A percentile compares a stretch with the other conserved stretches of the same genome.
These are phyloP conservation scores for Fusarium sp. DNA, from an alignment of 2,329 filamentous ascomycete species.

Conservation along the genomic window DNA sequence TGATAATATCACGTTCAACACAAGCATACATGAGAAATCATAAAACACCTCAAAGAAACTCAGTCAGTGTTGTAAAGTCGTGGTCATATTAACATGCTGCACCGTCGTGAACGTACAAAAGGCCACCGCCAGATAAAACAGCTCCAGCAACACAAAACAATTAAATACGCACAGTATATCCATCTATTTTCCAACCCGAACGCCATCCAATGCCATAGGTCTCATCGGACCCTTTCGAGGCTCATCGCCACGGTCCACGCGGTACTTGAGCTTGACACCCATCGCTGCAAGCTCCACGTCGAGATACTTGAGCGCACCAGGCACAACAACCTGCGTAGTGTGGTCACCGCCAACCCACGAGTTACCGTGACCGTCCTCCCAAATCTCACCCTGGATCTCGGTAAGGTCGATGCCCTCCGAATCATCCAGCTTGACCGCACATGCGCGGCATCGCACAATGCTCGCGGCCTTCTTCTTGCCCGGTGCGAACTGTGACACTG, in stretches of 20 bases:
- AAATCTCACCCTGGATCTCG: conserved; percentile 78
- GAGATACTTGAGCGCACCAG: conserved; percentile 90
- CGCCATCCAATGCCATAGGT: conserved; percentile 53
- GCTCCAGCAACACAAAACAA: conserved; percentile 37
- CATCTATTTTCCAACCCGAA: conserved; percentile 49
- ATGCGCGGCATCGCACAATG: conserved; percentile 83
- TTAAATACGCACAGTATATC: conserved; percentile 32
- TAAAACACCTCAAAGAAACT: neutral
- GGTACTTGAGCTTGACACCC: conserved; percentile 94
- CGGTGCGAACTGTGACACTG: conserved; percentile 72
- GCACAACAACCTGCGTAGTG: conserved; percentile 91
- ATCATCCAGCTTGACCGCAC: conserved; percentile 73
- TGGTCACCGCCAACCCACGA: conserved; percentile 91
- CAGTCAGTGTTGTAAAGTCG: conserved; percentile 24
- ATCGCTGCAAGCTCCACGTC: conserved; percentile 97
- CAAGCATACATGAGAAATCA: neutral
- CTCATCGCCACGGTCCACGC: conserved; percentile 73
- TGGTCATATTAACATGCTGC: conserved; percentile 39
- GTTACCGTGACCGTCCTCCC: conserved; percentile 90
- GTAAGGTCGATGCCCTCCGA: conserved; percentile 69
- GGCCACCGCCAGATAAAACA: conserved; percentile 30
- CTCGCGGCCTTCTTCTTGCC: conserved; percentile 75
- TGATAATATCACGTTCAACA: neutral
- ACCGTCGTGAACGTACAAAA: conserved; percentile 33
- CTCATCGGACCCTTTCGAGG: conserved; percentile 66